A percentile compares a stretch with the other conserved stretches of the same genome.
These are phyloP conservation scores for Naegleria gruberi DNA, from an alignment of 208 protist species.

Conservation along the genomic window DNA sequence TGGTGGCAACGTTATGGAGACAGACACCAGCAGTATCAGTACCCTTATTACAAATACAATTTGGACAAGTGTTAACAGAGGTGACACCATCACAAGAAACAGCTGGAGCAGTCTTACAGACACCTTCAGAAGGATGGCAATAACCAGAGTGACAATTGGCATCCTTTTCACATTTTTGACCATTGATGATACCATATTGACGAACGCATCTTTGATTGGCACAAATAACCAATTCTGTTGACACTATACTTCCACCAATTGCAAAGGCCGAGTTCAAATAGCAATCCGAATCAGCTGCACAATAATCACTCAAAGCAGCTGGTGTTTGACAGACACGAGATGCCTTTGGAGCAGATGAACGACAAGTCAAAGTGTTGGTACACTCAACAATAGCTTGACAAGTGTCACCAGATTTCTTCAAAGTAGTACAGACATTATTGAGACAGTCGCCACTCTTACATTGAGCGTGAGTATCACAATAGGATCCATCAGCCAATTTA, in stretches of 20 bases:
- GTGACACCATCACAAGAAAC: neutral
- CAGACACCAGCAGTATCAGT: neutral
- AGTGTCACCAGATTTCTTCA: neutral
- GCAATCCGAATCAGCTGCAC: neutral
- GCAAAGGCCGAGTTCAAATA: neutral
- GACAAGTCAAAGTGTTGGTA: neutral
- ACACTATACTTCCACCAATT: neutral
- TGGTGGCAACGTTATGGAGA: neutral
- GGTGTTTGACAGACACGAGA: neutral
- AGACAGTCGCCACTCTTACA: neutral
- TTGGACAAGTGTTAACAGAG: neutral
- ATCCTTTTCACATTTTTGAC: neutral
- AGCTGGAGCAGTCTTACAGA: neutral
- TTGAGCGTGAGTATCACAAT: neutral
- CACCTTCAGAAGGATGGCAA: neutral
- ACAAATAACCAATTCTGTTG: neutral
- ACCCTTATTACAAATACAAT: neutral
- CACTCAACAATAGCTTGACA: neutral
- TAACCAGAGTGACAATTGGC: neutral
- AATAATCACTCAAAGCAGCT: neutral
- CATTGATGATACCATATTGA: neutral
- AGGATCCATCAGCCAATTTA: neutral
- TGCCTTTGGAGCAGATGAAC: neutral
- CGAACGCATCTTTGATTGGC: neutral
- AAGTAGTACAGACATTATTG: neutral